Percentiles rank a stretch among this genome's conserved stretches.
Conservation (phyloP, 257 asterid species). For the Paraleonurus japonicus region DNA sequence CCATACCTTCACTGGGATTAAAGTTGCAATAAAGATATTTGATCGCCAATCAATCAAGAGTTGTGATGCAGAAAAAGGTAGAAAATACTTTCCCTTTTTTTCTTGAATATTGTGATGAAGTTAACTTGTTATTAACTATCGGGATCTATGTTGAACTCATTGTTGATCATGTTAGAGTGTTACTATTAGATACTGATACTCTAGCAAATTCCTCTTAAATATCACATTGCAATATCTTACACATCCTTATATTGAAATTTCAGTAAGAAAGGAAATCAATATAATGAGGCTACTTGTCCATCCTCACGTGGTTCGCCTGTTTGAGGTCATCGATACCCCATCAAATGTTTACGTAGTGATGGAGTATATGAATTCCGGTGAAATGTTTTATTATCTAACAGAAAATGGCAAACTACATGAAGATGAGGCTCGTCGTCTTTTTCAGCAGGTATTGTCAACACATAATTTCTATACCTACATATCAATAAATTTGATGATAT, state of each 20-base stretch:
- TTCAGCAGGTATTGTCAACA: constrained; percentile 56
- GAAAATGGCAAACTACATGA: constrained; percentile 49
- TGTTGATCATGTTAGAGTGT: neutral
- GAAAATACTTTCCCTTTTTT: neutral
- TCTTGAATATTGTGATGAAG: neutral
- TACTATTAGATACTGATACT: neutral
- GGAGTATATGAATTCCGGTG: constrained; percentile 68
- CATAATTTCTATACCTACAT: neutral
- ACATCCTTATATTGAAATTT: constrained; percentile 8
- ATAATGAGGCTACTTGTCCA: constrained; percentile 55
- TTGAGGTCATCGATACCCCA: constrained; percentile 67
- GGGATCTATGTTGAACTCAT: neutral
- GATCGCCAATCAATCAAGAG: constrained; percentile 39
- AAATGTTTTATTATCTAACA: constrained; percentile 50
- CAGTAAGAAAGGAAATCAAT: constrained; percentile 61
- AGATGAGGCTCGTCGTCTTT: constrained; percentile 61
- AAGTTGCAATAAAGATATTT: constrained; percentile 68
- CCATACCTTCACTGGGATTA: constrained; percentile 50
- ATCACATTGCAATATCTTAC: neutral
- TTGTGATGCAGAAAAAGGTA: constrained; percentile 42
- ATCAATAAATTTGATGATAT: neutral
- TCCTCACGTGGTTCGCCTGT: constrained; percentile 67
- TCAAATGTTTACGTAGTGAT: constrained; percentile 54
- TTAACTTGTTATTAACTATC: neutral
- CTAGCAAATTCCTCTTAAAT: too few species aligned